Evolutionary conservation across 345 rosid genomes (phyloP).

Genomic region (Syzygium aromaticum): DNA sequence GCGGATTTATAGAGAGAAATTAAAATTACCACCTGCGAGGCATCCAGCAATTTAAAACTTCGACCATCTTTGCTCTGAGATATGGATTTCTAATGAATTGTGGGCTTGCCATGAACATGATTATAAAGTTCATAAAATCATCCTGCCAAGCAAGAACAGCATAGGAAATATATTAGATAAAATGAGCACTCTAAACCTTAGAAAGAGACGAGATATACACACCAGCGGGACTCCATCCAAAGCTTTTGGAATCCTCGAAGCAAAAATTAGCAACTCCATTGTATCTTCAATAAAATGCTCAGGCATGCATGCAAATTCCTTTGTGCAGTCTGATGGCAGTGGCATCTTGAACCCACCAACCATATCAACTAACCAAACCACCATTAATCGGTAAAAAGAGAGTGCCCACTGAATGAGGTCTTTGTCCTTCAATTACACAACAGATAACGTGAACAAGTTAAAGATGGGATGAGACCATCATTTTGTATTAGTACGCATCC

Average conservation of each 20-base stretch:
- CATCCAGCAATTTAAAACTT: slow-evolving; percentile 99
- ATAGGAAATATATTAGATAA: background rate
- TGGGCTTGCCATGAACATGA: slow-evolving; percentile 98
- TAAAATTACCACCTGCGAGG: slow-evolving; percentile 69
- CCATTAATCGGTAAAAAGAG: slow-evolving; percentile 78
- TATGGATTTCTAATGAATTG: slow-evolving; percentile 81
- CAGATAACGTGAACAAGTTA: background rate
- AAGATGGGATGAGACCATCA: background rate
- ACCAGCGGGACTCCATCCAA: slow-evolving; percentile 85
- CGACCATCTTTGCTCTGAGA: slow-evolving; percentile 99
- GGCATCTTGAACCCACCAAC: slow-evolving; percentile 99
- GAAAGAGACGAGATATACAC: slow-evolving; percentile 7
- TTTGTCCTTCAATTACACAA: slow-evolving; percentile 47
- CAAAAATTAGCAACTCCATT: slow-evolving; percentile 88
- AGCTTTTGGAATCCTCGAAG: slow-evolving; percentile 85
- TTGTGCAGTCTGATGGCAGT: slow-evolving; percentile 67
- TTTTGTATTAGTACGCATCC: background rate
- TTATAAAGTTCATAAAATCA: slow-evolving; percentile 96
- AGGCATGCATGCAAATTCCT: slow-evolving; percentile 93
- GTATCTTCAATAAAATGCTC: slow-evolving; percentile 99
- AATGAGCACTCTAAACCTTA: background rate
- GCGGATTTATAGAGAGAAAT: background rate
- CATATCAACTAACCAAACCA: slow-evolving; percentile 83
- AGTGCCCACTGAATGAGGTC: slow-evolving; percentile 72
- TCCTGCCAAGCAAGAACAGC: slow-evolving; percentile 46